These are phyloP conservation scores for Castanopsis chinensis DNA, from an alignment of 306 rosid species.

Conservation along the genomic window DNA sequence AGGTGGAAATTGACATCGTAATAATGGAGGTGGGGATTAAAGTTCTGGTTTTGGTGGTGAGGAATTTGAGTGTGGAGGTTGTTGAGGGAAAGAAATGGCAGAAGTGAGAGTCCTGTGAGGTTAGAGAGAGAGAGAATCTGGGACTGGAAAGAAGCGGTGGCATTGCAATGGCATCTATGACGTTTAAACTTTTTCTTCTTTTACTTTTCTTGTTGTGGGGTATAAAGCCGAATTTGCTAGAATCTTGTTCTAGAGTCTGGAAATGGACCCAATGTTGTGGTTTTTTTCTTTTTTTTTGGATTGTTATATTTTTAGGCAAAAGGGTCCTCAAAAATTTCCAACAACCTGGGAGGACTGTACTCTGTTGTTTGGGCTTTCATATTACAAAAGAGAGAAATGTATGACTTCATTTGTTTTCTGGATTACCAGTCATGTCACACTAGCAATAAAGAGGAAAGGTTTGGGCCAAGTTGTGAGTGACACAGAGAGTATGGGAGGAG, in stretches of 20 bases:
- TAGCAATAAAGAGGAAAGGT: no score
- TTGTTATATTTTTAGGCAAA: no score
- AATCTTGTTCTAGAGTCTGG: neutral
- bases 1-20: conserved; percentile 42
- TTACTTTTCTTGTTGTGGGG: neutral
- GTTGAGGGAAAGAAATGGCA: conserved; percentile 42
- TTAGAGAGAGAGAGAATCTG: conserved; percentile 20
- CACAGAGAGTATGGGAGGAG: no score
- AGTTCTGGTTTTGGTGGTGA: neutral
- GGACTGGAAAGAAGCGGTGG: conserved; percentile 25
- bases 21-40: conserved; percentile 6
- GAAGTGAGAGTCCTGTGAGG: conserved; percentile 8
- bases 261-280: neutral
- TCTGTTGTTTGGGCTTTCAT: no score
- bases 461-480: no score
- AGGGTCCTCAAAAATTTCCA: neutral
- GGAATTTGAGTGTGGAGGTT: conserved; percentile 14
- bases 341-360: neutral
- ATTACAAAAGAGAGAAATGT: no score
- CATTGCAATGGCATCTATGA: conserved; percentile 39
- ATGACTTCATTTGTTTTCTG: no score
- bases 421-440: no score
- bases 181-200: neutral
- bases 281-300: neutral
- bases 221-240: no score